phyloP scores from a whole-genome alignment of 768 basidiomycete species.

The Pulveroboletus sp. region DNA sequence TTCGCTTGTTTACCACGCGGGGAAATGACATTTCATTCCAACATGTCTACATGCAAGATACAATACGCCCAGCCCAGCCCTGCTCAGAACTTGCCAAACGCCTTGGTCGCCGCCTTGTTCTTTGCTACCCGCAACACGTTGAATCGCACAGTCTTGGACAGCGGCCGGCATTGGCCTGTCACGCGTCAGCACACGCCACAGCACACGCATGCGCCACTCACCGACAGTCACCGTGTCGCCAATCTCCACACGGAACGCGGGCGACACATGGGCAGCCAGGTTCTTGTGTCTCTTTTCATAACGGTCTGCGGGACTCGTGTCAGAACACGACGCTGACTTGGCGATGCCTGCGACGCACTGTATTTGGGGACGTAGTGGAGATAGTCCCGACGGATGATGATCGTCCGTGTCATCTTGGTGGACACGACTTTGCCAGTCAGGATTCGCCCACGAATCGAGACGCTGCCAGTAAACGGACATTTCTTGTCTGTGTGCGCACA shows the following conservation, averaged over 20 bases:
- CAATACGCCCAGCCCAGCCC: constrained; percentile 3
- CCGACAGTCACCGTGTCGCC: constrained; percentile 96
- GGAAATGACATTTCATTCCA: constrained; percentile 5
- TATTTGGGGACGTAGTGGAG: constrained; percentile 99
- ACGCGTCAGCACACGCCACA: neutral
- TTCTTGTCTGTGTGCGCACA: constrained; percentile 78
- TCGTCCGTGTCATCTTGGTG: constrained; percentile 99
- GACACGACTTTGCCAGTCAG: constrained; percentile 96
- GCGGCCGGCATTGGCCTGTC: constrained; percentile 93
- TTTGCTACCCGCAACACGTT: constrained; percentile 95
- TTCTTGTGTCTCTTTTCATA: constrained; percentile 99
- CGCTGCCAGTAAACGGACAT: constrained; percentile 95
- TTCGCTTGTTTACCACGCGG: constrained; percentile 29
- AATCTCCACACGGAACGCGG: constrained; percentile 96
- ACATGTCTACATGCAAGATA: constrained; percentile 25
- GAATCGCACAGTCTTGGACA: constrained; percentile 99
- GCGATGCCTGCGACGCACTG: constrained; percentile 54
- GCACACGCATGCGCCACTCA: constrained; percentile 39
- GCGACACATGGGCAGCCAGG: constrained; percentile 93
- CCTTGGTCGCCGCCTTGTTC: constrained; percentile 88
- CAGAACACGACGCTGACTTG: constrained; percentile 4
- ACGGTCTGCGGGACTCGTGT: constrained; percentile 60
- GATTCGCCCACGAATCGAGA: constrained; percentile 99
- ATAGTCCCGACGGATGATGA: constrained; percentile 94
- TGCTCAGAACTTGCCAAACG: constrained; percentile 90